phyloP scores from a whole-genome alignment of 768 basidiomycete species.

The Arthromyces matolae region DNA sequence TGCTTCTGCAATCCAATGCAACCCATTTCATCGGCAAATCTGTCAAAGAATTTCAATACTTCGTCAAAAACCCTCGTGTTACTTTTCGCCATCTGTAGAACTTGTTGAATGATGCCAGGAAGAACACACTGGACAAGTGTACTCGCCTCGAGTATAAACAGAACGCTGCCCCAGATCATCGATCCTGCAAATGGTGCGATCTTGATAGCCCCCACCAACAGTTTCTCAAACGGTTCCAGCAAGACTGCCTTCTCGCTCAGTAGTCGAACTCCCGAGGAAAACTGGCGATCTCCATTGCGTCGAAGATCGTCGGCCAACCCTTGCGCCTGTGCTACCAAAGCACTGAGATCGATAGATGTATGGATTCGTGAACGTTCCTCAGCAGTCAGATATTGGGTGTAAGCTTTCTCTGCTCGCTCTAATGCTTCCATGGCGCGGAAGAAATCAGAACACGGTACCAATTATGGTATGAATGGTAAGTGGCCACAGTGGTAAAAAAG shows the following conservation, averaged over 20 bases:
- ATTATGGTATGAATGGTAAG: too few relatives aligned
- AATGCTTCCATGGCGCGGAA: too few relatives aligned
- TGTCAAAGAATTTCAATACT: conserved; percentile 1
- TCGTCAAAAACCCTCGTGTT: not conserved
- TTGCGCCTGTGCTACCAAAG: not conserved
- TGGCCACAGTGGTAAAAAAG: too few relatives aligned
- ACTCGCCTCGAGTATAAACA: conserved; percentile 5
- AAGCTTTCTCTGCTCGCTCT: too few relatives aligned
- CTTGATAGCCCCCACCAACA: conserved; percentile 1
- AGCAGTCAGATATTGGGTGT: conserved; percentile 1
- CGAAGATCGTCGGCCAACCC: not conserved
- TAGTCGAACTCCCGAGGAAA: not conserved
- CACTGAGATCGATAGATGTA: not conserved
- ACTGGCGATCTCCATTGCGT: not conserved
- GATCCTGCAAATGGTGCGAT: not conserved
- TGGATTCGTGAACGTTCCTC: not conserved
- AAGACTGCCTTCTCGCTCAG: not conserved
- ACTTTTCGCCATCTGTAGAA: conserved; percentile 2
- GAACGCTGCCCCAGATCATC: conserved; percentile 5
- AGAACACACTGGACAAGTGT: not conserved
- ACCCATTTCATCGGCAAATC: conserved; percentile 7
- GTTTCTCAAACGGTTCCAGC: not conserved
- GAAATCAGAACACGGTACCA: too few relatives aligned
- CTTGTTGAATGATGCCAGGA: not conserved
- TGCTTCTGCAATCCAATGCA: conserved; percentile 1